Base-by-base conservation (phyloP, 2,329 filamentous ascomycete genomes). In the Aspergillus arachidicola region DNA sequence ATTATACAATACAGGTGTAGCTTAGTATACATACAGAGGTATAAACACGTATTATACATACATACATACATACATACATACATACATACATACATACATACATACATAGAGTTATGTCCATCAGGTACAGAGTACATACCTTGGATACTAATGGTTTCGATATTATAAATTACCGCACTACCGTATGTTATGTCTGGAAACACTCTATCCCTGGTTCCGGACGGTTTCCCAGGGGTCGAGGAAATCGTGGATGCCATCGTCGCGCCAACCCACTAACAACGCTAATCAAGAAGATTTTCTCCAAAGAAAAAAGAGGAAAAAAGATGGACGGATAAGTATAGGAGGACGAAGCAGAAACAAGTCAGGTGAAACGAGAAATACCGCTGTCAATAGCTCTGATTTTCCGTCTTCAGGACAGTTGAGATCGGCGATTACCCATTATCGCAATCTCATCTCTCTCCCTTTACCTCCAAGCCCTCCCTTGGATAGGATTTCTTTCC, bases 151-250 rank as follows among this genome's bases (percentile, higher is more conserved):
- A 19, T 23, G 14, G 4, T 7, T 30, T n/a, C 3, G 41, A 41
- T 54, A 26, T 5, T 14, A 54, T n/a, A 28, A 54, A 58, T 55
- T 59, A 59, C 48, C 30, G 21, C 26, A 26, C 51, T 34, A 54
- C 34, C 34, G 34, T 36, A n/a, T 53, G 30, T 53, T 28, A 53
- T 19, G 16, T 10, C 28, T 19, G 28, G 23, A 23, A 23, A 55
- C n/a, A 38, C 51, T 45, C 14, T 32, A 62, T 63, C 60, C 48
- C 64, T 66, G 60, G 63, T 66, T 65, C 63, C 58, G 64, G 65
- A 63, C 61, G 61, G 62, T 61, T 69, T 68, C 59, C 69, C 67
- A 70, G 67, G 69, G 69, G 68, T 58, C n/a, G 19, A 56, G 23
- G 38, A 54, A 68, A 66, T 63, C 60, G 59, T 60, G 58, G 62